A percentile compares a stretch with the other conserved stretches of the same genome.
Conservation (phyloP, 2,329 filamentous ascomycete genomes). For the Cytospora chrysosperma region DNA sequence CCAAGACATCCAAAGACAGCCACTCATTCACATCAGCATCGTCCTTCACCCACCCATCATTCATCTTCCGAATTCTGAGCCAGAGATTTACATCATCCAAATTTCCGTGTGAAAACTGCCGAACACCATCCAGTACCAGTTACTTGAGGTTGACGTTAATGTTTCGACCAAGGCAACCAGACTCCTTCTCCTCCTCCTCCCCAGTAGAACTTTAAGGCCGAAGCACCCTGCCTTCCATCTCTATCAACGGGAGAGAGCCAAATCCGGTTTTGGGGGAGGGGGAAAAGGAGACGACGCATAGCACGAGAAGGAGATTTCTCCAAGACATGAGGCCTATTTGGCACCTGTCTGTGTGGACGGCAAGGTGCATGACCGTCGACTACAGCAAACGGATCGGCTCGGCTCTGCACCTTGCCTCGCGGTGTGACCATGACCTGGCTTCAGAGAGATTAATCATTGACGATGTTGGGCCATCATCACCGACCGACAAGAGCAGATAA, state of each 20-base stretch:
- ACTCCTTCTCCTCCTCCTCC: background rate
- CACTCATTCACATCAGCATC: background rate
- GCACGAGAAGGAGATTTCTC: conserved; percentile 19
- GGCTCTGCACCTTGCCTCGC: conserved; percentile 16
- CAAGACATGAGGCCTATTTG: conserved; percentile 18
- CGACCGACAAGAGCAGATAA: background rate
- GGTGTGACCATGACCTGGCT: conserved; percentile 9
- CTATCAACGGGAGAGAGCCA: background rate
- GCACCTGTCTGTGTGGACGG: conserved; percentile 2
- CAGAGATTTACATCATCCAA: background rate
- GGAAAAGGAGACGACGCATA: background rate
- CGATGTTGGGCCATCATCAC: background rate
- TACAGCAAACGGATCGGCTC: conserved; percentile 2
- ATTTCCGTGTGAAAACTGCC: conserved; percentile 9
- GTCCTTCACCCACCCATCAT: background rate
- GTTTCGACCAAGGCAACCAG: background rate
- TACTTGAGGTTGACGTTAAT: background rate
- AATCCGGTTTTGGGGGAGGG: background rate
- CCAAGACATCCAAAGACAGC: background rate
- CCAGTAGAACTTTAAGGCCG: background rate
- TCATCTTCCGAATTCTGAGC: background rate
- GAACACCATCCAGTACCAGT: background rate
- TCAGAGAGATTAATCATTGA: background rate
- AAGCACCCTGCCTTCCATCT: background rate
- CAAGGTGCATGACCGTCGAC: background rate